Conservation (phyloP, 179 eudicot genomes). For the Carnegiea gigantea region DNA sequence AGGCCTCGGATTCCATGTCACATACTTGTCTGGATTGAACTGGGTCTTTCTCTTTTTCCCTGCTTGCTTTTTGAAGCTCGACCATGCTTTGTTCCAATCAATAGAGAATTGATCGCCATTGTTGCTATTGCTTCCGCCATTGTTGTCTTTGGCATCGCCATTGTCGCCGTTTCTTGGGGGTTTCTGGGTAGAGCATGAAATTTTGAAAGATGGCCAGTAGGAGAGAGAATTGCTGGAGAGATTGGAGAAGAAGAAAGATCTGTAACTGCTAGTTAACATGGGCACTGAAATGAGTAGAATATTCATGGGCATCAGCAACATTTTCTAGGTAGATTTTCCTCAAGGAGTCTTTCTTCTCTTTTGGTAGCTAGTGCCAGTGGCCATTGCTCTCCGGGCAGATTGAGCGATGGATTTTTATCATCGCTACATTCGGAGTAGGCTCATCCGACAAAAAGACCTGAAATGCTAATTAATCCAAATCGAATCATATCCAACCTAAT, state of each 20-base stretch:
- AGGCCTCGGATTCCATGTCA: slow-evolving; percentile 87
- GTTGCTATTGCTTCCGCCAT: neutral
- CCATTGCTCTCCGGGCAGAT: neutral
- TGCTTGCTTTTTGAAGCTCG: slow-evolving; percentile 71
- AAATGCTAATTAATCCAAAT: no score
- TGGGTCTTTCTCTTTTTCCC: slow-evolving; percentile 45
- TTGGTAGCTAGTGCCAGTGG: neutral
- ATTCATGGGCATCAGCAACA: slow-evolving; percentile 17
- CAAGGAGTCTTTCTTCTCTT: neutral
- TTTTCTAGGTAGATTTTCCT: neutral
- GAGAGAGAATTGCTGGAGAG: slow-evolving; percentile 2
- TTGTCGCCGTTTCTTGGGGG: slow-evolving; percentile 29
- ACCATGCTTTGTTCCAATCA: slow-evolving; percentile 98
- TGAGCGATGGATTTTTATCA: neutral
- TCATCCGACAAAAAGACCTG: neutral
- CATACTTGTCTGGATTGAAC: slow-evolving; percentile 74
- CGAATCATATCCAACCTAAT: no score
- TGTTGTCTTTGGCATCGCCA: slow-evolving; percentile 29
- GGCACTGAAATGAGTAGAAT: slow-evolving; percentile 17
- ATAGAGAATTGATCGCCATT: slow-evolving; percentile 55
- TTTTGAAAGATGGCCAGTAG: slow-evolving; percentile 19
- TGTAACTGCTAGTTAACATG: slow-evolving; percentile 5
- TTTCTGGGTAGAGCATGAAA: slow-evolving; percentile 36
- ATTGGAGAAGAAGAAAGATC: slow-evolving; percentile 6
- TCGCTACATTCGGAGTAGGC: neutral